These are phyloP conservation scores for Metschnikowia proteae DNA, from an alignment of 805 yeast species.

Conservation along the genomic window DNA sequence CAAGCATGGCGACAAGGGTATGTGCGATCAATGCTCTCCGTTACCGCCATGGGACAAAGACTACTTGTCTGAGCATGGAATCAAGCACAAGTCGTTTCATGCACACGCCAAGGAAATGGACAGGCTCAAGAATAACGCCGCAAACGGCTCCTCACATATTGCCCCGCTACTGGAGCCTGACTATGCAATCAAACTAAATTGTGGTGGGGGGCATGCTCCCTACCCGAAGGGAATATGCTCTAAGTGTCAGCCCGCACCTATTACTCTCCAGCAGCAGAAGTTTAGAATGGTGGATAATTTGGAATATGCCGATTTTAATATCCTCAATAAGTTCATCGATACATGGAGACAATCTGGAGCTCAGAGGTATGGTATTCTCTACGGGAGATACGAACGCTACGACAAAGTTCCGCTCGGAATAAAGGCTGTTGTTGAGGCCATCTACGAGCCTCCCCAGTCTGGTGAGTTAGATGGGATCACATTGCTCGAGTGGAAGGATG, in stretches of 20 bases:
- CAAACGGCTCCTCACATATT: slow-evolving; percentile 60
- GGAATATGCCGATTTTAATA: slow-evolving; percentile 71
- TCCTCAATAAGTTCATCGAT: slow-evolving; percentile 81
- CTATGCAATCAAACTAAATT: slow-evolving; percentile 58
- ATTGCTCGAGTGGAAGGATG: slow-evolving; percentile 52
- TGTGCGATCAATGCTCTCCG: slow-evolving; percentile 97
- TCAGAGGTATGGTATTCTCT: slow-evolving; percentile 81
- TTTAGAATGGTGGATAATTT: slow-evolving; percentile 98
- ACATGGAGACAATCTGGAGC: slow-evolving; percentile 86
- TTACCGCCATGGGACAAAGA: slow-evolving; percentile 90
- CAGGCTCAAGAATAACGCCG: slow-evolving; percentile 59
- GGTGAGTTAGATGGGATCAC: slow-evolving; percentile 85
- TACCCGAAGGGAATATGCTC: slow-evolving; percentile 96
- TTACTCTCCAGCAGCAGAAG: slow-evolving; percentile 82
- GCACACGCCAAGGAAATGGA: slow-evolving; percentile 73
- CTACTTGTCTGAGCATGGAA: slow-evolving; percentile 68
- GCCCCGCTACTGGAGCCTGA: slow-evolving; percentile 74
- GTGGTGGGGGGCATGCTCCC: slow-evolving; percentile 81
- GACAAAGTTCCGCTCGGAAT: slow-evolving; percentile 88
- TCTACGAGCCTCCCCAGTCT: slow-evolving; percentile 87
- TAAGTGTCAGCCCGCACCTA: slow-evolving; percentile 94
- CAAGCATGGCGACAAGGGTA: slow-evolving; percentile 86
- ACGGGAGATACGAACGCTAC: slow-evolving; percentile 76
- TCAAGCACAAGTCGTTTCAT: slow-evolving; percentile 87
- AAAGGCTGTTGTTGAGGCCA: slow-evolving; percentile 90